phyloP scores from a whole-genome alignment of 257 asterid species.

The Eustoma russellianum region DNA sequence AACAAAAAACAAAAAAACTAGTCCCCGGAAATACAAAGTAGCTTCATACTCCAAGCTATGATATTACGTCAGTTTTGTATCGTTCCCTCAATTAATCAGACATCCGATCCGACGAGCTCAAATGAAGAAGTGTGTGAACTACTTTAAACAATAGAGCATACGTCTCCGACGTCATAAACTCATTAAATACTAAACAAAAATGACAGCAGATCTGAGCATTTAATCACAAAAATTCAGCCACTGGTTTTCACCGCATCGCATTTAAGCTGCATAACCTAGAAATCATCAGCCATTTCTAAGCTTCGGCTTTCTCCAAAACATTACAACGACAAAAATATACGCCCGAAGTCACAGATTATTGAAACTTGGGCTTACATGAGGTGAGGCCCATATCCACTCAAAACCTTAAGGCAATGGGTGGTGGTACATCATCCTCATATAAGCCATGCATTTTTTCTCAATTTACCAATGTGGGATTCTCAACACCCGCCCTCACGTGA shows the following conservation, averaged over 20 bases:
- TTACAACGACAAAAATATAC: background rate
- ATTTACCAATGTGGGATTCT: too few species aligned
- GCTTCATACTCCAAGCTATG: too few species aligned
- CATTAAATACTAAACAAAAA: background rate
- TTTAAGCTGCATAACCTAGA: slow-evolving; percentile 10
- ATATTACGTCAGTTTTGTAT: too few species aligned
- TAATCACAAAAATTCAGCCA: background rate
- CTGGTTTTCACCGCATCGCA: slow-evolving; percentile 2
- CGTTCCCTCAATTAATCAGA: background rate
- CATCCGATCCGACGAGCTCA: background rate
- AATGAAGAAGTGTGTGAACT: background rate
- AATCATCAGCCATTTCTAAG: background rate
- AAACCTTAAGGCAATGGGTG: too few species aligned
- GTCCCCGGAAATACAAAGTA: background rate
- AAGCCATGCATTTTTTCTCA: too few species aligned
- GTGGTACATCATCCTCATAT: too few species aligned
- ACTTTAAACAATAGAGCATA: background rate
- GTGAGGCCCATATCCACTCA: too few species aligned
- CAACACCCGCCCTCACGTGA: too few species aligned
- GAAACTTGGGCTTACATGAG: too few species aligned
- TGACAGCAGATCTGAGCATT: slow-evolving; percentile 9
- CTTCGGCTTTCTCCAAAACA: background rate
- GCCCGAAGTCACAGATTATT: slow-evolving; percentile 11
- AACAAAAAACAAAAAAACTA: background rate
- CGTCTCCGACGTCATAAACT: background rate